phyloP scores from a whole-genome alignment of 257 asterid species.

The Solanum paucissectum region DNA sequence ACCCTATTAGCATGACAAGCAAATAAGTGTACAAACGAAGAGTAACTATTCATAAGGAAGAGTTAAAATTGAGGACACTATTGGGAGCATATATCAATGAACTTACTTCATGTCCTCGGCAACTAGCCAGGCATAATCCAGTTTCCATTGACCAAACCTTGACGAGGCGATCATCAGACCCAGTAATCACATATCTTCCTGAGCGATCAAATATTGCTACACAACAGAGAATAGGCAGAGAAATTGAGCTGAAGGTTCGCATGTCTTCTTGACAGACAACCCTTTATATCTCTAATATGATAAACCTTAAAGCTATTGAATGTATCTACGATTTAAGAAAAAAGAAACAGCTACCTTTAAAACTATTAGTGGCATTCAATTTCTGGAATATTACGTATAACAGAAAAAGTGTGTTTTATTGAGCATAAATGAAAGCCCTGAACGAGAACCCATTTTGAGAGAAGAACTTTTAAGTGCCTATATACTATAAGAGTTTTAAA shows the following conservation, averaged over 20 bases:
- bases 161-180: slow-evolving; percentile 97
- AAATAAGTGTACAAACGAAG: neutral
- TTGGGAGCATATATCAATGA: neutral
- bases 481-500: neutral
- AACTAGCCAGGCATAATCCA: slow-evolving; percentile 89
- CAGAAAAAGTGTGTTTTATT: neutral
- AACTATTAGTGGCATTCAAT: neutral
- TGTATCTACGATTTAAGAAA: neutral
- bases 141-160: slow-evolving; percentile 99
- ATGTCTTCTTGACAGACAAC: neutral
- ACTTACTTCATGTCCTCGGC: slow-evolving; percentile 98
- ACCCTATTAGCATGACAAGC: slow-evolving; percentile 36
- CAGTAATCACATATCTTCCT: slow-evolving; percentile 93
- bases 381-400: neutral
- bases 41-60: neutral
- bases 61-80: neutral
- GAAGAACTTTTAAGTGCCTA: neutral
- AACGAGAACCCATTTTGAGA: neutral
- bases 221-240: slow-evolving; percentile 9
- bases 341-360: neutral
- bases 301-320: neutral
- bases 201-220: slow-evolving; percentile 93
- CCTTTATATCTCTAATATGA: neutral
- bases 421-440: neutral
- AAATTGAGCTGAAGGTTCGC: neutral